Base-by-base conservation (phyloP, 768 basidiomycete species). In the Trametes cubensis region DNA sequence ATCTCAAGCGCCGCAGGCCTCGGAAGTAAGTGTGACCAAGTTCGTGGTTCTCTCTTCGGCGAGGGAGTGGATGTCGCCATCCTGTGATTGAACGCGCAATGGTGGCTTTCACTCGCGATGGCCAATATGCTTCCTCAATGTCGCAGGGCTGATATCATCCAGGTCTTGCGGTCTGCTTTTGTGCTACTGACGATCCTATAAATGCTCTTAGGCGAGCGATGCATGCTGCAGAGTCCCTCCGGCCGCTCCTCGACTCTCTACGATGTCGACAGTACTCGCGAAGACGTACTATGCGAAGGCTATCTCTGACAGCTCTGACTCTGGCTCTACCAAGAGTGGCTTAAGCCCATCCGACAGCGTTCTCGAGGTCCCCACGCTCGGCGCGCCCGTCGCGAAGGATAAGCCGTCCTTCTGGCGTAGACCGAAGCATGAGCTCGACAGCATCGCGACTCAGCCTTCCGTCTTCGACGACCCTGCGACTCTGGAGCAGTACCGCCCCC, bases 391-490 rank as follows among this genome's bases (percentile, higher is more conserved):
- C 8, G 70, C 77, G 10, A 53, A 53, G 14, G 65, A 54, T 23
- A 55, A 66, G 13, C 57, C 63, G 17, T 63, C 70, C 23, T 73
- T 80, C 53, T 78, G 72, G 67, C 66, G 72, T 39, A 70, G 68
- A 47, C 73, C 66, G 28, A 60, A 66, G 57, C 64, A 67, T 40
- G 78, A 84, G 62, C 71, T 82, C 56, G 81, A 86, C 63, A 74
- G 76, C 39, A 77, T 85, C 63, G 85, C 86, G 10, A 87, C 86
- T 0, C 84, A 84, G 63, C 81, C 80, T 0, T 85, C 84, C 21
- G 85, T 87, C 0, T 88, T 85, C 65, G 86, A 87, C 62, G 82
- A 87, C 63, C 83, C 84, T 0, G 64, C 66, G 5, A 78, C 79
- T 2, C 69, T 83, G 3, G 79, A 85, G 67, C 71, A 73, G 5